Evolutionary conservation across 495 filamentous ascomycete species (phyloP).

Genomic region (Tuber indicum): DNA sequence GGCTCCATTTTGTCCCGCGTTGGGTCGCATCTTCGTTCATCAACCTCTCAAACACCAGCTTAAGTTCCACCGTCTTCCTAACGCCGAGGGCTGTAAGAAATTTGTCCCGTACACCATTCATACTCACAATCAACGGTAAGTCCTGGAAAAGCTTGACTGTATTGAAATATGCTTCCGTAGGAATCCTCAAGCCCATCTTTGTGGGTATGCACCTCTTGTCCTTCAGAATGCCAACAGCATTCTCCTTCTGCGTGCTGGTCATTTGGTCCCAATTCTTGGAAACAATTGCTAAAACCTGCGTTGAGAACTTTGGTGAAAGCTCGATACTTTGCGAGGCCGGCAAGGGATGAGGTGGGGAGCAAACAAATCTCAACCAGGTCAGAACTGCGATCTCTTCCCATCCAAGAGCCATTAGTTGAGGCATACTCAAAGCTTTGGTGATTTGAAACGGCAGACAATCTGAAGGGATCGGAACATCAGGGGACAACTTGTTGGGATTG

Average conservation of each 20-base stretch:
- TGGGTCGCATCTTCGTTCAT: conserved; percentile 50
- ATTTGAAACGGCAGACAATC: conserved; percentile 74
- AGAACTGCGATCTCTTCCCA: conserved; percentile 77
- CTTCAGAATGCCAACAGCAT: conserved; percentile 56
- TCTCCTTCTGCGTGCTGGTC: conserved; percentile 57
- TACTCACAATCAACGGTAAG: conserved; percentile 68
- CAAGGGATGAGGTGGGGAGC: conserved; percentile 45
- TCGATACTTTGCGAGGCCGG: conserved; percentile 57
- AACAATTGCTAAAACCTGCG: conserved; percentile 66
- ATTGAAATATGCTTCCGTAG: conserved; percentile 83
- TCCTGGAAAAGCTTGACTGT: conserved; percentile 90
- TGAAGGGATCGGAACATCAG: conserved; percentile 76
- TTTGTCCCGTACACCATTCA: conserved; percentile 79
- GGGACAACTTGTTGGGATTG: conserved; percentile 65
- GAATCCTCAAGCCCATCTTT: conserved; percentile 80
- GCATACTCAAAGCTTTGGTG: conserved; percentile 54
- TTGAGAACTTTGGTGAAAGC: conserved; percentile 65
- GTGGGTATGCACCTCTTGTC: conserved; percentile 77
- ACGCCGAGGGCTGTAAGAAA: conserved; percentile 75
- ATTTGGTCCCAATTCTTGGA: conserved; percentile 84
- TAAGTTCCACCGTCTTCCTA: conserved; percentile 80
- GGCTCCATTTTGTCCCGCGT: conserved; percentile 66
- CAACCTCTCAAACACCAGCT: conserved; percentile 84
- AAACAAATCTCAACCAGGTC: conserved; percentile 72
- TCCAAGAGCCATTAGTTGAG: conserved; percentile 66